Evolutionary conservation across 2,329 filamentous ascomycete genomes (phyloP), one percentile per base, ranked within the genome.

Genomic region (Colletotrichum destructivum): DNA sequence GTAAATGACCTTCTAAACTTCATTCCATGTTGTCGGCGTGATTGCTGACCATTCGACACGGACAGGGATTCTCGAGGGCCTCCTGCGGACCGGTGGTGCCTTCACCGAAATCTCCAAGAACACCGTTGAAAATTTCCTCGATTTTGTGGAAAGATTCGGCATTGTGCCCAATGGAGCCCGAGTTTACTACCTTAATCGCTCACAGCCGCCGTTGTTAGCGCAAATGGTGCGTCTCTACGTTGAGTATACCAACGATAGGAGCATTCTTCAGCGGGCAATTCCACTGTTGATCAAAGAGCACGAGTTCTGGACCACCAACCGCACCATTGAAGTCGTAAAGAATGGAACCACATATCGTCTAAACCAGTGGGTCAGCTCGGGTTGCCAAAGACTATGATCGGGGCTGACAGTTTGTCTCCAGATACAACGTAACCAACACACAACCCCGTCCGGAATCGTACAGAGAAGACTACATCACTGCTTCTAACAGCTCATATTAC

Each of bases 131-230:
- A 93, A 93, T 77, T 93, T 93, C 75, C 81, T 92, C 13, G 91
- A 93, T 75, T 84, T 92, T 47, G 86, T 93, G 4, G 89, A 92
- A 13, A 79, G 85, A 12, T 90, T 88, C 74, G 91, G 91, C 13
- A 92, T 93, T 76, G 86, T 93, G 4, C 91, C 91, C 47, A 93
- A 93, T 71, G 91, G 91, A 9, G 90, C 89, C n/a, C 84, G 91
- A 16, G 76, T 88, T 35, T 92, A 93, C 82, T 93, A 92, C 75
- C 84, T 92, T 66, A 92, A 93, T 78, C 86, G 91, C 40, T 92
- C 90, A 2, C 91, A 93, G 79, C 91, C 91, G 21, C 91, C 91
- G 1, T 79, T 93, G 56, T 81, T 93, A 62, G 84, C 91, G 2
- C 88, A 90, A 78, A 93, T 93, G 91, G 87, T 93, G 63, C 87